Conservation (phyloP, 1,284 basidiomycete genomes). For the Athelia sp. region DNA sequence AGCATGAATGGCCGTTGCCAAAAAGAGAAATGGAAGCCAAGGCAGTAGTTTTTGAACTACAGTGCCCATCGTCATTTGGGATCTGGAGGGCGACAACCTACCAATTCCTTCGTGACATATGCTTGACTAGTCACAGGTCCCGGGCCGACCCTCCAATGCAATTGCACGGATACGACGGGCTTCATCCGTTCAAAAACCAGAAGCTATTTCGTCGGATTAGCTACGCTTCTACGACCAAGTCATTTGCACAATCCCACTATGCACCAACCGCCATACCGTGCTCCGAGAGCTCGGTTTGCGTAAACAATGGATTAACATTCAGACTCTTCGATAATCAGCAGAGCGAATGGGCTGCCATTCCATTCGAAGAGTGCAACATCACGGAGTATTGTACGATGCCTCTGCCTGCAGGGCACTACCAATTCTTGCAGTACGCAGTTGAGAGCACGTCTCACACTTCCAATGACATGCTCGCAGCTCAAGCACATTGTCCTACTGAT, state of each 20-base stretch:
- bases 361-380: conserved; percentile 13
- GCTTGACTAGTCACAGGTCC: conserved; percentile 4
- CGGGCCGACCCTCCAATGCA: neutral
- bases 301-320: conserved; percentile 29
- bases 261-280: conserved; percentile 19
- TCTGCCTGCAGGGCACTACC: conserved; percentile 26
- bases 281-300: conserved; percentile 16
- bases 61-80: conserved; percentile 31
- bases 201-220: conserved; percentile 22
- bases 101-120: conserved; percentile 28
- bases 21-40: conserved; percentile 14
- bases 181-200: neutral
- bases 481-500: conserved; percentile 15
- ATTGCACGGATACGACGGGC: neutral
- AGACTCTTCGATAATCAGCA: conserved; percentile 15
- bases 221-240: conserved; percentile 34
- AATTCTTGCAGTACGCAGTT: conserved; percentile 31
- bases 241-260: conserved; percentile 35
- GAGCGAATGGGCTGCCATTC: conserved; percentile 8
- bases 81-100: conserved; percentile 41
- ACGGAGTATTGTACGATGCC: conserved; percentile 21
- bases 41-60: conserved; percentile 39
- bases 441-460: conserved; percentile 23
- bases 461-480: conserved; percentile 22
- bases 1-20: conserved; percentile 50